phyloP scores from a whole-genome alignment of 305 asterid species.

The Salvia sclarea region DNA sequence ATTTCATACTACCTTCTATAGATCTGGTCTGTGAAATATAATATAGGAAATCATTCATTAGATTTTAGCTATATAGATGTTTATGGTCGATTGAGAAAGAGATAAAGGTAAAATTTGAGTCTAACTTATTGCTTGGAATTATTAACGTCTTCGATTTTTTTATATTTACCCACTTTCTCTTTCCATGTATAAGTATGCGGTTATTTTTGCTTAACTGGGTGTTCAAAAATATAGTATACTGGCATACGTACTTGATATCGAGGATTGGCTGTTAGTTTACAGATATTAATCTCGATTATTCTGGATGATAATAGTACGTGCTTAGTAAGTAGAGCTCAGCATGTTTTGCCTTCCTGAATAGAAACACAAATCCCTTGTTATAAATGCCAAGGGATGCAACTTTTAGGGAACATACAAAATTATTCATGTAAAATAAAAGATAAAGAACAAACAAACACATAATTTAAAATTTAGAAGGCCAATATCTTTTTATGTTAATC shows the following conservation, averaged over 20 bases:
- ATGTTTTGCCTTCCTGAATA: neutral
- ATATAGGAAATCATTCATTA: neutral
- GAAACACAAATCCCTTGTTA: neutral
- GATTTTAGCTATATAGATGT: neutral
- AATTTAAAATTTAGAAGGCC: constrained; percentile 2
- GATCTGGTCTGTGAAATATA: neutral
- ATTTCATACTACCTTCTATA: neutral
- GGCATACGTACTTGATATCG: neutral
- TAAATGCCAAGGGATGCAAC: neutral
- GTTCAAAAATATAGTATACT: neutral
- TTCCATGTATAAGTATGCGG: neutral
- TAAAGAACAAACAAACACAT: neutral
- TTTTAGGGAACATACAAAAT: constrained; percentile 5
- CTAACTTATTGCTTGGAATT: neutral
- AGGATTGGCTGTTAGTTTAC: neutral
- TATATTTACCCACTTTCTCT: neutral
- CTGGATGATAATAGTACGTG: neutral
- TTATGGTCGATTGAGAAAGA: neutral
- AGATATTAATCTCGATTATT: neutral
- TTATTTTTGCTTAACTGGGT: neutral
- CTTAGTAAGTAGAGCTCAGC: neutral
- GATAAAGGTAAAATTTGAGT: neutral
- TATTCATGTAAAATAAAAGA: neutral
- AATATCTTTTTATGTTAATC: neutral
- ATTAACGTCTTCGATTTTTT: neutral